phyloP scores from a whole-genome alignment of 2,329 filamentous ascomycete genomes.

The Zarea fungicola region DNA sequence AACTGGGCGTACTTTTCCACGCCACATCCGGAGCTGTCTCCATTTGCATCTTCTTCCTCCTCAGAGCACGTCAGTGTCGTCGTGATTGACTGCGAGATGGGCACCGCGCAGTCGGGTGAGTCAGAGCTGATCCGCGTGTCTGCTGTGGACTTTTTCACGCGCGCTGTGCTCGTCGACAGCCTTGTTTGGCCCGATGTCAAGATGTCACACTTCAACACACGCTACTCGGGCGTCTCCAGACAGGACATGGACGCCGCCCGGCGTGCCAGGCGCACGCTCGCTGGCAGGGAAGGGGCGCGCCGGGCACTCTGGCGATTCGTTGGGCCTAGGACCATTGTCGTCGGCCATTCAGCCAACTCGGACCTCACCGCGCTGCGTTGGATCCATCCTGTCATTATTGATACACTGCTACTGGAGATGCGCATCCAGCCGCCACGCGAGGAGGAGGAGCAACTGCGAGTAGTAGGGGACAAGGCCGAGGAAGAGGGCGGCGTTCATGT shows the following conservation, averaged over 20 bases:
- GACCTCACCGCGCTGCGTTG: slow-evolving; percentile 43
- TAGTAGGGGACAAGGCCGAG: slow-evolving; percentile 7
- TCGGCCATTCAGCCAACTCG: slow-evolving; percentile 39
- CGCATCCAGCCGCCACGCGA: slow-evolving; percentile 13
- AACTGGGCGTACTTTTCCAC: slow-evolving; percentile 24
- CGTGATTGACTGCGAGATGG: slow-evolving; percentile 53
- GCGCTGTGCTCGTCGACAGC: slow-evolving; percentile 42
- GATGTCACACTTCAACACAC: slow-evolving; percentile 46
- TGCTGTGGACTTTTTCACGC: slow-evolving; percentile 46
- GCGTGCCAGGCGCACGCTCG: slow-evolving; percentile 28
- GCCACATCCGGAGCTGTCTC: no score
- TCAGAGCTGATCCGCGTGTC: slow-evolving; percentile 48
- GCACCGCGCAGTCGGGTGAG: slow-evolving; percentile 37
- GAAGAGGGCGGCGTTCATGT: no score
- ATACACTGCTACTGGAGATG: slow-evolving; percentile 36
- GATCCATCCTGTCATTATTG: slow-evolving; percentile 40
- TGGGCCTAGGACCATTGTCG: slow-evolving; percentile 40
- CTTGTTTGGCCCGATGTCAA: slow-evolving; percentile 42
- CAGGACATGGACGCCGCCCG: slow-evolving; percentile 33
- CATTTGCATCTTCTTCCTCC: not conserved
- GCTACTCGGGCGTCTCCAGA: slow-evolving; percentile 43
- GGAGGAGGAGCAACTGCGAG: not conserved
- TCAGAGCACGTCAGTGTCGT: slow-evolving; percentile 25
- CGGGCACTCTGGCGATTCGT: slow-evolving; percentile 38
- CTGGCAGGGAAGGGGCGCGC: slow-evolving; percentile 38